Evolutionary conservation across 495 filamentous ascomycete species (phyloP), one percentile per base, ranked within the genome.

Genomic region (Trypethelium eluteriae): DNA sequence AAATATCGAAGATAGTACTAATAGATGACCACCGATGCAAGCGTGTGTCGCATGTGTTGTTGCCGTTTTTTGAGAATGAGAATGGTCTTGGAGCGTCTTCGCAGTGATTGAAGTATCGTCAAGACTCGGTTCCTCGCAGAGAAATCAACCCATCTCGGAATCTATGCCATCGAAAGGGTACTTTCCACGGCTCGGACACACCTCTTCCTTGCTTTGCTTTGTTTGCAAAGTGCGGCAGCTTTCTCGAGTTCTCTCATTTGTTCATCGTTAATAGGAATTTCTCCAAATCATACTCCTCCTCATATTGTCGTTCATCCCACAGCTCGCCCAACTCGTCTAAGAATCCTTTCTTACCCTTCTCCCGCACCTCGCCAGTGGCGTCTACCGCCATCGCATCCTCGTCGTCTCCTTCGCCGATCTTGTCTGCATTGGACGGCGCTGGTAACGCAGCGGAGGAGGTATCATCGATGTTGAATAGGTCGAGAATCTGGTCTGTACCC

Each of bases 401-500:
- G 57, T 82, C 71, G 7, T 61, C 83, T 39, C 74, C 69, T 7
- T 70, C 70, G 35, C 76, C 73, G 9, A 79, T 77, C 25, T 72
- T 74, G 38, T 81, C 80, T 39, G 86, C 84, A 64, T 87, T 83
- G n/a, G 78, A 74, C 12, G 79, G 73, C 16, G 76, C 74, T 74
- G 89, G 86, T 9, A 87, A 90, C 3, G 86, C 85, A 9, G 53
- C 32, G 18, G 53, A 11, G 2, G 53, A 59, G 32, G 53, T 18
- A 70, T 95, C 91, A 68, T 91, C 90, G 9, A 98, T 81, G 74
- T 88, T 98, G 81, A 98, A 98, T 62, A 98, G 85, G 74, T 98
- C 94, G 0, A 98, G 85, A 68, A 98, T 93, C 76, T 98, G 91
- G 72, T 96, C 94, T 63, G 94, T 98, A 78, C 97, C 92, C 94